Conservation (phyloP, 345 rosid species). For the Camelina laxa region DNA sequence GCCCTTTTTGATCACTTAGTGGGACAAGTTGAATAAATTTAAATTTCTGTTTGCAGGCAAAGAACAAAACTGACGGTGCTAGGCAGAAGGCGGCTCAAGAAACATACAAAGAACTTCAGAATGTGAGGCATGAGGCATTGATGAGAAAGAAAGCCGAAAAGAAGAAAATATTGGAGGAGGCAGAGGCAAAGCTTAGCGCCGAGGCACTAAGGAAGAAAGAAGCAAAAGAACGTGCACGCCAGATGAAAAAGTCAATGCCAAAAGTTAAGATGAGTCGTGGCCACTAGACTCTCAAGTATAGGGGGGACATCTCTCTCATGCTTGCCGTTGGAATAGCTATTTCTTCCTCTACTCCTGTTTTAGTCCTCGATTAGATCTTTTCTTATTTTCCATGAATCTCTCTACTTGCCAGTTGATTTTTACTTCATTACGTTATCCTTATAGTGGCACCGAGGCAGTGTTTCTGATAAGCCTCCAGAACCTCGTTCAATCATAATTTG, state of each 20-base stretch:
- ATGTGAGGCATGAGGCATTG: conserved; percentile 91
- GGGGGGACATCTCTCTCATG: conserved; percentile 23
- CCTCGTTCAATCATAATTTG: conserved; percentile 22
- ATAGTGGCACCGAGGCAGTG: conserved; percentile 27
- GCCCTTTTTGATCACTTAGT: not conserved
- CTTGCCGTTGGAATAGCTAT: conserved; percentile 24
- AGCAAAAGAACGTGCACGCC: conserved; percentile 85
- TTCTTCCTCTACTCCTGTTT: not conserved
- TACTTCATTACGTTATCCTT: conserved; percentile 4
- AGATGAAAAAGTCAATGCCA: conserved; percentile 79
- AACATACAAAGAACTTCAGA: conserved; percentile 85
- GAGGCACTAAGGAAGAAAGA: conserved; percentile 85
- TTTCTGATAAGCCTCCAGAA: conserved; percentile 17
- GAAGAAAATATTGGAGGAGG: conserved; percentile 80
- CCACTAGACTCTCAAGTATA: conserved; percentile 45
- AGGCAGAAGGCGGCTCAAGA: conserved; percentile 90
- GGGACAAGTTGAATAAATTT: not conserved
- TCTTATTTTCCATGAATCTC: conserved; percentile 8
- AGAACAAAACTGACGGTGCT: conserved; percentile 79
- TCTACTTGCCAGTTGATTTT: conserved; percentile 19
- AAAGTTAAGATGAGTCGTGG: conserved; percentile 84
- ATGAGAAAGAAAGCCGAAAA: conserved; percentile 85
- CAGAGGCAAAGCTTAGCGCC: conserved; percentile 85
- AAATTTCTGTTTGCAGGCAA: conserved; percentile 55
- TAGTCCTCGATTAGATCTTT: conserved; percentile 25